Conservation (phyloP, 306 rosid genomes). For the Quercus parvula region DNA sequence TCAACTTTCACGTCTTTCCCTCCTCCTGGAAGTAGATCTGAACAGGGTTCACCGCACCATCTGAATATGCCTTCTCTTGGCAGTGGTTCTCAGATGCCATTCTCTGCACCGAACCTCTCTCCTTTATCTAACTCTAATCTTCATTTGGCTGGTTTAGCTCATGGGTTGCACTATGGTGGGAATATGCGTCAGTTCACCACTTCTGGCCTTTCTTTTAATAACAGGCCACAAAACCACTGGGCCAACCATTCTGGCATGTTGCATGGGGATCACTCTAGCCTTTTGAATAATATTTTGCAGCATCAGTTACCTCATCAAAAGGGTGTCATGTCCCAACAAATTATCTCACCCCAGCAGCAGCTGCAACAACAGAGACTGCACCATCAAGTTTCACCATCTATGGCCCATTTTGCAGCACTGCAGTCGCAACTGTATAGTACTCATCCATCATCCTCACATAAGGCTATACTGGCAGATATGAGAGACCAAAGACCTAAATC, state of each 20-base stretch:
- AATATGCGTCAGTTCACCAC: constrained; percentile 35
- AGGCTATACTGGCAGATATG: constrained; percentile 30
- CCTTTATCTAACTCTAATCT: constrained; percentile 45
- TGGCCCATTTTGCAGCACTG: constrained; percentile 42
- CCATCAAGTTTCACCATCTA: constrained; percentile 40
- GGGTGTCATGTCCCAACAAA: constrained; percentile 37
- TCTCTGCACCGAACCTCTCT: constrained; percentile 43
- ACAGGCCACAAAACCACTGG: constrained; percentile 40
- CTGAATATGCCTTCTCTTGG: constrained; percentile 37
- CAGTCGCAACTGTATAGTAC: constrained; percentile 42
- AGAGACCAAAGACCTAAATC: constrained; percentile 51
- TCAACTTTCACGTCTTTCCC: constrained; percentile 58
- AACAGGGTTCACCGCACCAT: constrained; percentile 44
- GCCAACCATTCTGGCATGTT: constrained; percentile 39
- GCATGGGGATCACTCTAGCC: constrained; percentile 56
- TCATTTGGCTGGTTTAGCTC: constrained; percentile 44
- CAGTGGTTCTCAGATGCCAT: constrained; percentile 41
- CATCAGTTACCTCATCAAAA: constrained; percentile 72
- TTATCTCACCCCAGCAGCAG: constrained; percentile 38
- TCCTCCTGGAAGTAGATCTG: constrained; percentile 51
- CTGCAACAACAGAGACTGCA: constrained; percentile 49
- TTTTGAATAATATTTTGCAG: constrained; percentile 70
- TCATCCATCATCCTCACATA: constrained; percentile 34
- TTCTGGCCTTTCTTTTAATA: constrained; percentile 47
- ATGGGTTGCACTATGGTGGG: constrained; percentile 42